These are phyloP conservation scores for Onygenales sp. DNA, from an alignment of 2,329 filamentous ascomycete genomes.

Conservation along the genomic window DNA sequence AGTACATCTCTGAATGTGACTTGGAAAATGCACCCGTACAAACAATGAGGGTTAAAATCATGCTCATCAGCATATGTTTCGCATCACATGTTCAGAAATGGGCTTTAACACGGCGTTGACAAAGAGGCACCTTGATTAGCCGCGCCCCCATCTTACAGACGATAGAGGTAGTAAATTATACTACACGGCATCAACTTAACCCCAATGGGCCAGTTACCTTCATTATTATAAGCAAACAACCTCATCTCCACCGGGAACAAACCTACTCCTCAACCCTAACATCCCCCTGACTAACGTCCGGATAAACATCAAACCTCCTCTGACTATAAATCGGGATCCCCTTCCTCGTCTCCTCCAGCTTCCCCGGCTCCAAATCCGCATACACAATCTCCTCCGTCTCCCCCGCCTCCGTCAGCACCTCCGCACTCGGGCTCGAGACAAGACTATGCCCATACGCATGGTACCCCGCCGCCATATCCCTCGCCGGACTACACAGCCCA, in stretches of 20 bases:
- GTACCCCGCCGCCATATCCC: slow-evolving; percentile 68
- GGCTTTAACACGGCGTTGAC: neutral
- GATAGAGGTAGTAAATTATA: too few species aligned
- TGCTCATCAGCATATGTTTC: neutral
- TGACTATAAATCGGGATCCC: slow-evolving; percentile 78
- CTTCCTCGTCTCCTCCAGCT: slow-evolving; percentile 65
- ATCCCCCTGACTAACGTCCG: slow-evolving; percentile 65
- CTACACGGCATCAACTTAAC: too few species aligned
- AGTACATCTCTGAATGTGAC: too few species aligned
- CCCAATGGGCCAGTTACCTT: neutral
- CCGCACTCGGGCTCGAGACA: slow-evolving; percentile 77
- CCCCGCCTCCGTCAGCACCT: slow-evolving; percentile 67
- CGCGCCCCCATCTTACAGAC: too few species aligned
- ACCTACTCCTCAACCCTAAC: slow-evolving; percentile 29
- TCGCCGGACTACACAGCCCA: slow-evolving; percentile 80
- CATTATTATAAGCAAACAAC: neutral
- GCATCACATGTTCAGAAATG: neutral
- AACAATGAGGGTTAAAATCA: too few species aligned
- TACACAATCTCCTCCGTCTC: slow-evolving; percentile 69
- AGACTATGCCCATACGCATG: slow-evolving; percentile 89
- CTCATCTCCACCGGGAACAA: neutral
- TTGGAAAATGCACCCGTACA: too few species aligned
- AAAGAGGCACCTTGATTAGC: neutral
- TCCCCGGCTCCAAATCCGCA: slow-evolving; percentile 57
- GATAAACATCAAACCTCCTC: slow-evolving; percentile 89